Evolutionary conservation across 192 early-diverging fungal genomes (phyloP).

Genomic region (Pecoramyces ruminantium): DNA sequence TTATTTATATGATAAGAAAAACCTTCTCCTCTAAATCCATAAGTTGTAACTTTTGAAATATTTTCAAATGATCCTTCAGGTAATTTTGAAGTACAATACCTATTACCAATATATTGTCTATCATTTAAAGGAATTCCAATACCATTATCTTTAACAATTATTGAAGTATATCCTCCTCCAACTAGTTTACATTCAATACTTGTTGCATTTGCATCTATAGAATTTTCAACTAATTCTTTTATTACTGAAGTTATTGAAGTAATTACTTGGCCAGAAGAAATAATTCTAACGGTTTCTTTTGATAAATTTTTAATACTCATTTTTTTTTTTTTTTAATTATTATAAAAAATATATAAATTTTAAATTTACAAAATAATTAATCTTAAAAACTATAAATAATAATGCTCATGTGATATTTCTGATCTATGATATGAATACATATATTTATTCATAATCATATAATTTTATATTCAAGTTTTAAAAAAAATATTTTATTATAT

Average conservation of each 20-base stretch:
- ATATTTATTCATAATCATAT: too few species aligned
- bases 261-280: background rate
- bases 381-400: too few species aligned
- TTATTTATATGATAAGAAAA: too few species aligned
- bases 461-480: too few species aligned
- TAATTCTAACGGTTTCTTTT: background rate
- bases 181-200: background rate
- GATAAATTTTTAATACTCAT: background rate
- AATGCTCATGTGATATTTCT: too few species aligned
- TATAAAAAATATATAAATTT: too few species aligned
- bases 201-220: background rate
- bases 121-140: background rate
- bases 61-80: background rate
- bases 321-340: background rate
- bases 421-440: too few species aligned
- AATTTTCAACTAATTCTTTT: background rate
- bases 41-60: background rate
- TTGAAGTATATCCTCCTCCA: background rate
- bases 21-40: background rate
- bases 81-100: background rate
- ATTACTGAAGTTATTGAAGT: background rate
- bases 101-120: background rate
- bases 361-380: too few species aligned
- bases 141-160: background rate
- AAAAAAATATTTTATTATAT: too few species aligned